Evolutionary conservation across 2,329 filamentous ascomycete species (phyloP), one percentile per base, ranked within the genome.

Genomic region (Gremmenia infestans): DNA sequence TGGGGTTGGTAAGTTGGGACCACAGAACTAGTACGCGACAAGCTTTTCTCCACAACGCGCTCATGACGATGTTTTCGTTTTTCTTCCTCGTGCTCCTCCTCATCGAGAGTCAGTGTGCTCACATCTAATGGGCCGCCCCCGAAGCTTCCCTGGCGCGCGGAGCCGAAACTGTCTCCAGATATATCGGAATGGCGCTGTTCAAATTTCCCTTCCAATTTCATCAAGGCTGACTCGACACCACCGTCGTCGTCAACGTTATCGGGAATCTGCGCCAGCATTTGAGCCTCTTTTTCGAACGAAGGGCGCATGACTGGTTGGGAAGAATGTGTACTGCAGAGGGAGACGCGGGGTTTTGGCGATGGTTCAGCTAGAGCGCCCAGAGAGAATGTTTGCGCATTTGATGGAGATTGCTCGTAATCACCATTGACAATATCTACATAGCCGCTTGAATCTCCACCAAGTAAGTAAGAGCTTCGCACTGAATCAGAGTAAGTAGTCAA

Each of bases 161-260:
- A 15, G 25, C 50, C 19, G 23, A 59, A 50, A 40, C 54, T 52
- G 17, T 57, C 52, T 9, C 37, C 47, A 14, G 65, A 68, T 14
- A 55, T 46, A 50, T 69, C 61, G 22, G 68, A 68, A 15, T 62
- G 63, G 40, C 70, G 82, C 63, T 79, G 85, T 68, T 87, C 81
- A 64, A 87, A 94, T 63, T 84, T 93, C 9, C 94, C 94, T 74
- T 99, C 94, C 0, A 99, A 79, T 67, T 97, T 99, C 64, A 92
- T 74, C 50, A 99, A 72, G 0, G 94, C 90, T n/a, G 92, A 91
- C 68, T 97, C 94, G 25, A 97, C 86, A 12, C 93, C 93, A 6
- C 91, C 91, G 67, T 95, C 89, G 47, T 87, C 86, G 58, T 86
- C 81, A 15, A 76, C 70, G 39, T 95, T 90, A 67, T 97, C 92